Percentiles rank a stretch among this genome's conserved stretches.
Evolutionary conservation across 352 stramenopile species (phyloP).

Genomic region (Pythium insidiosum): DNA sequence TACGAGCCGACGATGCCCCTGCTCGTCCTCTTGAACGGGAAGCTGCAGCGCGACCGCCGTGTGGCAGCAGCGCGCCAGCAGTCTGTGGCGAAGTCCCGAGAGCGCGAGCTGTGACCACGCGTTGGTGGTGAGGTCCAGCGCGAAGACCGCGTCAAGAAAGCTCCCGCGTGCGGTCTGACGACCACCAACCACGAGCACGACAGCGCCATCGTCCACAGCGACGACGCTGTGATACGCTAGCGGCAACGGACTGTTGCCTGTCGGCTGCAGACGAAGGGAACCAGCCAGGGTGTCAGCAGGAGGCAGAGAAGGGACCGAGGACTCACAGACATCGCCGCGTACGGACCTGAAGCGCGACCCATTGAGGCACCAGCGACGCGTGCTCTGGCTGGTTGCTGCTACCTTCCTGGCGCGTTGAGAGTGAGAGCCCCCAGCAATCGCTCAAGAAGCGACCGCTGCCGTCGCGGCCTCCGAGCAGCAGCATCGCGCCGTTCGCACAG

Average conservation of each 20-base stretch:
- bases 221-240: constrained; percentile 41
- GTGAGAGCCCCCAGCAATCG: constrained; percentile 52
- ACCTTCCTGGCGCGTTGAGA: too few relatives aligned
- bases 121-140: constrained; percentile 43
- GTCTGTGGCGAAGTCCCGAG: constrained; percentile 2
- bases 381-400: too few relatives aligned
- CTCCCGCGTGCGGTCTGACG: constrained; percentile 10
- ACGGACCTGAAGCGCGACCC: too few relatives aligned
- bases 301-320: not conserved
- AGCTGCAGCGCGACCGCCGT: constrained; percentile 8
- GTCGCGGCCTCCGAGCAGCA: constrained; percentile 42
- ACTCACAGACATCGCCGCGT: too few relatives aligned
- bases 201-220: constrained; percentile 18
- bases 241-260: constrained; percentile 38
- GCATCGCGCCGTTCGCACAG: constrained; percentile 23
- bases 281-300: not conserved
- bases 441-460: constrained; percentile 19
- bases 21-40: constrained; percentile 11
- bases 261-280: constrained; percentile 15
- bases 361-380: too few relatives aligned
- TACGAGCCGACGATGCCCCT: constrained; percentile 3
- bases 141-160: constrained; percentile 26
- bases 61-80: constrained; percentile 3
- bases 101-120: constrained; percentile 27
- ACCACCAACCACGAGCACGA: constrained; percentile 44